phyloP scores from a whole-genome alignment of 2,329 filamentous ascomycete genomes.

The Colletotrichum musae region DNA sequence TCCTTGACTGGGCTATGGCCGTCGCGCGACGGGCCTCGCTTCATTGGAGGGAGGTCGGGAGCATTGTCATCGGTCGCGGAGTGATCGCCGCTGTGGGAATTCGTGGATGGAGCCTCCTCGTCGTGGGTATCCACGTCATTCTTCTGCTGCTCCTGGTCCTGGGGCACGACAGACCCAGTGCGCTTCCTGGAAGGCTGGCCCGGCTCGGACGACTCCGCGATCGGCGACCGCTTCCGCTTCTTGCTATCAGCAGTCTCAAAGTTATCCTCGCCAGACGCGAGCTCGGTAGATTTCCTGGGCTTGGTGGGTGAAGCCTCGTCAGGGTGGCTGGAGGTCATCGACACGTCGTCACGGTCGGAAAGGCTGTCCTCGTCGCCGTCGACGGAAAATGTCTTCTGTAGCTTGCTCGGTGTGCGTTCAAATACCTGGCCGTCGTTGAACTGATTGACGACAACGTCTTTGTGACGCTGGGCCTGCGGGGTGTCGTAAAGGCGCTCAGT shows the following conservation, averaged over 20 bases:
- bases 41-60: conserved; percentile 55
- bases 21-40: conserved; percentile 52
- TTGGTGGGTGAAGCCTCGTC: conserved; percentile 56
- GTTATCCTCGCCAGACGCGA: conserved; percentile 49
- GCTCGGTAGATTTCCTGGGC: conserved; percentile 45
- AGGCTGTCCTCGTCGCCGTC: conserved; percentile 56
- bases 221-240: conserved; percentile 67
- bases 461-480: conserved; percentile 77
- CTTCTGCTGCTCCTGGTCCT: conserved; percentile 53
- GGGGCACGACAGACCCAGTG: conserved; percentile 61
- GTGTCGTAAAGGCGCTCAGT: conserved; percentile 94
- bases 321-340: conserved; percentile 55
- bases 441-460: conserved; percentile 72
- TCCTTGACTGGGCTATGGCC: conserved; percentile 42
- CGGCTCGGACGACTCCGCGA: conserved; percentile 59
- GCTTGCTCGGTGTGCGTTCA: conserved; percentile 83
- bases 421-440: conserved; percentile 68
- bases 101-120: conserved; percentile 53
- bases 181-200: conserved; percentile 69
- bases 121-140: conserved; percentile 49
- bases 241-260: conserved; percentile 56
- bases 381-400: conserved; percentile 66
- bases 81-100: conserved; percentile 55
- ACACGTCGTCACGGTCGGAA: conserved; percentile 58
- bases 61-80: conserved; percentile 63